Evolutionary conservation across 129 eudicot species (phyloP).

Genomic region (Daucus carota): DNA sequence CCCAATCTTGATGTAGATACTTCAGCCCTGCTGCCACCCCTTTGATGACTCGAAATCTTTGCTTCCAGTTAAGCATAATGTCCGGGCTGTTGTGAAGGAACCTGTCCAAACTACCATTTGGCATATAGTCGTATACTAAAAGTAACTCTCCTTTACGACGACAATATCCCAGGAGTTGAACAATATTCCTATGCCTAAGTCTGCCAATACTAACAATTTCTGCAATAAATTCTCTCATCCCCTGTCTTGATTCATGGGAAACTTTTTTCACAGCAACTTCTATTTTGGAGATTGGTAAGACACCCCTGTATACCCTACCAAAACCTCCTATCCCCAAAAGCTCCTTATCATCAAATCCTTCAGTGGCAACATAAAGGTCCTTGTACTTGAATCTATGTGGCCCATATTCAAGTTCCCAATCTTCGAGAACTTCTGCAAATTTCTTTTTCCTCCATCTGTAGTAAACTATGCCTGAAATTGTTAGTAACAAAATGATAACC

Average conservation of each 20-base stretch:
- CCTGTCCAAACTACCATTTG: slow-evolving; percentile 50
- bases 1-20: slow-evolving; percentile 54
- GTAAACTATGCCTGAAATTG: not conserved
- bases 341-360: slow-evolving; percentile 34
- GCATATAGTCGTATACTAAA: slow-evolving; percentile 30
- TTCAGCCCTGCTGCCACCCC: slow-evolving; percentile 39
- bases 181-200: too few relatives aligned
- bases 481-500: not conserved
- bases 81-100: slow-evolving; percentile 20
- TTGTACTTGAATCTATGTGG: slow-evolving; percentile 38
- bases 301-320: too few relatives aligned
- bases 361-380: slow-evolving; percentile 44
- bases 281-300: too few relatives aligned
- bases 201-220: too few relatives aligned
- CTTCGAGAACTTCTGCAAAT: slow-evolving; percentile 22
- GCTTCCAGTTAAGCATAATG: slow-evolving; percentile 33
- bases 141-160: too few relatives aligned
- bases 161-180: too few relatives aligned
- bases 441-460: slow-evolving; percentile 10
- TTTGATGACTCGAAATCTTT: slow-evolving; percentile 43
- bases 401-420: slow-evolving; percentile 31
- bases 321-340: too few relatives aligned
- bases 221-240: too few relatives aligned
- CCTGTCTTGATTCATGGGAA: too few relatives aligned
- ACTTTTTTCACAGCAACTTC: too few relatives aligned